Evolutionary conservation across 768 basidiomycete species (phyloP).

Genomic region (Boletellus sp.): DNA sequence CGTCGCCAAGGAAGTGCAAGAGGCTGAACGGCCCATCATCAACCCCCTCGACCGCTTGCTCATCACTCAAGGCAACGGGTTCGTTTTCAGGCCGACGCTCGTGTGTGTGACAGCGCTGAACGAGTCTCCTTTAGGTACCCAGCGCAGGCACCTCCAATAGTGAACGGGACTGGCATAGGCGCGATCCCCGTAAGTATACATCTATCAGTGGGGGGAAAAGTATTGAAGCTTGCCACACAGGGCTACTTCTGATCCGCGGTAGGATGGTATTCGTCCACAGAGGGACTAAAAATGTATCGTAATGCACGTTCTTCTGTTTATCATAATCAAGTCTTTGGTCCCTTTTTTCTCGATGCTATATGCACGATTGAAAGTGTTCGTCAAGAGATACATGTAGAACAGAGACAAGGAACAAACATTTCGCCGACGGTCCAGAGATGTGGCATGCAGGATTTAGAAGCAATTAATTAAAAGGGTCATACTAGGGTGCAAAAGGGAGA

Average conservation of each 20-base stretch:
- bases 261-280: background rate
- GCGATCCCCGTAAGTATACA: slow-evolving; percentile 48
- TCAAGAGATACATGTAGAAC: slow-evolving; percentile 15
- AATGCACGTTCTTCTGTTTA: slow-evolving; percentile 20
- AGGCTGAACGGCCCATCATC: slow-evolving; percentile 83
- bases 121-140: slow-evolving; percentile 43
- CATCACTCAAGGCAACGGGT: slow-evolving; percentile 74
- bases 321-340: slow-evolving; percentile 24
- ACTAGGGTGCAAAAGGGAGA: slow-evolving; percentile 17
- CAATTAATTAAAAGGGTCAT: slow-evolving; percentile 19
- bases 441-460: slow-evolving; percentile 1
- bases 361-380: background rate
- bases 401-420: background rate
- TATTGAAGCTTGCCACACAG: slow-evolving; percentile 28
- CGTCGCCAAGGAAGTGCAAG: slow-evolving; percentile 82
- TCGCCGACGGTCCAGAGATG: background rate
- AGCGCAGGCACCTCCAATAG: slow-evolving; percentile 57
- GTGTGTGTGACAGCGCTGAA: slow-evolving; percentile 2
- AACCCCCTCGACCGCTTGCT: slow-evolving; percentile 67
- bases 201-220: background rate
- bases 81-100: slow-evolving; percentile 5
- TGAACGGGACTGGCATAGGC: slow-evolving; percentile 50
- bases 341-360: background rate
- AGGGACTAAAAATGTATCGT: slow-evolving; percentile 23
- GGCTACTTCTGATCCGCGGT: slow-evolving; percentile 44